These are phyloP conservation scores for Scleroderma citrinum DNA, from an alignment of 768 basidiomycete species.

Conservation along the genomic window DNA sequence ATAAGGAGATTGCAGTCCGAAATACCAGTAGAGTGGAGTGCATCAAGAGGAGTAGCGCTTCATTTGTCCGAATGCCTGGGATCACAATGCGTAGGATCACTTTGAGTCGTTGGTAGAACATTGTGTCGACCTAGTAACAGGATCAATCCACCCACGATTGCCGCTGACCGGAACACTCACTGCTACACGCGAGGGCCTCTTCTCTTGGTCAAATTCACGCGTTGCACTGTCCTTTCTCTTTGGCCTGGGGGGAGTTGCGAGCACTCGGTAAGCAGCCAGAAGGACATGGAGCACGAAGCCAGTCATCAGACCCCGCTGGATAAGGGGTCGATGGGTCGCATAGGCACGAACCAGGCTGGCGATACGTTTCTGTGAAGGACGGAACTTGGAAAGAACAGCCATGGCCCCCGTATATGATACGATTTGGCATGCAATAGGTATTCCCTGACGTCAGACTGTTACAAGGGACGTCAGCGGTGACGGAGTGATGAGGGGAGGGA, in stretches of 20 bases:
- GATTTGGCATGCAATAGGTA: neutral
- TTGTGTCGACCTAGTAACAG: conserved; percentile 67
- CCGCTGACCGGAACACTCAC: conserved; percentile 35
- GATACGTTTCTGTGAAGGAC: conserved; percentile 33
- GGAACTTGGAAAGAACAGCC: conserved; percentile 23
- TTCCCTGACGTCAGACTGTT: neutral
- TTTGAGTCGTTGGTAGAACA: conserved; percentile 80
- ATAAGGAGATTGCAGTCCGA: conserved; percentile 86
- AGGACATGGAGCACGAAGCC: conserved; percentile 71
- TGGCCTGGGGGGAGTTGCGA: conserved; percentile 40
- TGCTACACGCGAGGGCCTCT: conserved; percentile 57
- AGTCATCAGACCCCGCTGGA: conserved; percentile 67
- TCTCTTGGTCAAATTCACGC: conserved; percentile 14
- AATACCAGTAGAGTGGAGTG: conserved; percentile 87
- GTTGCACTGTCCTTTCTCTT: conserved; percentile 6
- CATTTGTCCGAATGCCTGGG: conserved; percentile 77
- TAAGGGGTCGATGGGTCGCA: conserved; percentile 53
- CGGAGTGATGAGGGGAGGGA: too few species aligned
- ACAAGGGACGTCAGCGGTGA: neutral
- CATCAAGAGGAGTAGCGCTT: conserved; percentile 79
- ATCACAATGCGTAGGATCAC: conserved; percentile 82
- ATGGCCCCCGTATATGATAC: conserved; percentile 12
- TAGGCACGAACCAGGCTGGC: conserved; percentile 49
- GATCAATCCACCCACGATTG: neutral
- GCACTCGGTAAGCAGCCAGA: conserved; percentile 51